A percentile compares a stretch with the other conserved stretches of the same genome.
These are phyloP conservation scores for Rhizopogon vulgaris DNA, from an alignment of 768 basidiomycete species.

Conservation along the genomic window DNA sequence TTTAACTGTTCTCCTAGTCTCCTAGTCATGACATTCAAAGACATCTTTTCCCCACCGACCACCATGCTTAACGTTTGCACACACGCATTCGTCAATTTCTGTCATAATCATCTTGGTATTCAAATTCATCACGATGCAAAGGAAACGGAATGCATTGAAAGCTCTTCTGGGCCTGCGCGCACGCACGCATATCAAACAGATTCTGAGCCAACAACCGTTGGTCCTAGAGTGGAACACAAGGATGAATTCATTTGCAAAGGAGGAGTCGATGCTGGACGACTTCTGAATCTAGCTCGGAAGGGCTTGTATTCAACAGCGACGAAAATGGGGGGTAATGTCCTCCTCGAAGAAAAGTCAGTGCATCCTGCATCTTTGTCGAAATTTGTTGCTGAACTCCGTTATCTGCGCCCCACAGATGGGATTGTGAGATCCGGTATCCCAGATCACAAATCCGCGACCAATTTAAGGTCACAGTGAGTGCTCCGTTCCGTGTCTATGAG, in stretches of 20 bases:
- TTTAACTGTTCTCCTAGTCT: background rate
- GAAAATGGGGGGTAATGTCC: conserved; percentile 30
- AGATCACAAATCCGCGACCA: conserved; percentile 22
- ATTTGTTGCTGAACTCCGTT: conserved; percentile 10
- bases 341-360: conserved; percentile 31
- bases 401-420: conserved; percentile 24
- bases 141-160: conserved; percentile 23
- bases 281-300: conserved; percentile 28
- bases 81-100: conserved; percentile 17
- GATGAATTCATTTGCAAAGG: conserved; percentile 30
- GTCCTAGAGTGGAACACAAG: conserved; percentile 29
- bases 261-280: conserved; percentile 28
- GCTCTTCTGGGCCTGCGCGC: conserved; percentile 27
- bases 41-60: conserved; percentile 11
- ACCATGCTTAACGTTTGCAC: conserved; percentile 22
- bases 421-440: conserved; percentile 29
- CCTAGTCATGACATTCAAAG: background rate
- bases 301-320: conserved; percentile 26
- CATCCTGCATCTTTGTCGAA: conserved; percentile 10
- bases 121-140: conserved; percentile 13
- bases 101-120: conserved; percentile 13
- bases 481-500: conserved; percentile 6
- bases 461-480: conserved; percentile 30
- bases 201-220: conserved; percentile 19
- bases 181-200: conserved; percentile 20